These are phyloP conservation scores for Salvia hispanica DNA, from an alignment of 257 asterid genomes.

Conservation along the genomic window DNA sequence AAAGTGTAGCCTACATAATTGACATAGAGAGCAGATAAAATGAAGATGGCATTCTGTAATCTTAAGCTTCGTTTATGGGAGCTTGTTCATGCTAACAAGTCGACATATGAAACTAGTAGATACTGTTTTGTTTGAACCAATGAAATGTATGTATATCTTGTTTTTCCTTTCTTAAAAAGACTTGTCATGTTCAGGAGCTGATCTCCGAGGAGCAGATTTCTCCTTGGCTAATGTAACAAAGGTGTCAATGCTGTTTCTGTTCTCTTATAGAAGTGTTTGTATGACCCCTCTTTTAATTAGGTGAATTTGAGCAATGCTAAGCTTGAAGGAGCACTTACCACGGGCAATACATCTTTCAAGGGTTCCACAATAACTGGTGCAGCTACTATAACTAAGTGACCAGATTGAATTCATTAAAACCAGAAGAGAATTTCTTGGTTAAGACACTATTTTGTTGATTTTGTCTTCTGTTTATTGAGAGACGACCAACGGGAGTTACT, in stretches of 20 bases:
- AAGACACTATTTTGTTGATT: not conserved
- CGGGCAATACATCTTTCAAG: slow-evolving; percentile 91
- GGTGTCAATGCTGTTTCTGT: slow-evolving; percentile 44
- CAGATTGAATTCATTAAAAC: too few relatives aligned
- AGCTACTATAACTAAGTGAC: slow-evolving; percentile 51
- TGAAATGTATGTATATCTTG: not conserved
- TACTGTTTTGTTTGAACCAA: slow-evolving; percentile 8
- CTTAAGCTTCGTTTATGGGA: not conserved
- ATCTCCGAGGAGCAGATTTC: slow-evolving; percentile 96
- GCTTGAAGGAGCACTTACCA: slow-evolving; percentile 90
- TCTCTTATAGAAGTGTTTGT: not conserved
- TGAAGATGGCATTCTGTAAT: not conserved
- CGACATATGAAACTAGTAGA: not conserved
- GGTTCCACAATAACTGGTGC: slow-evolving; percentile 89
- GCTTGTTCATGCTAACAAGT: not conserved
- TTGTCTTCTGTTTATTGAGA: slow-evolving; percentile 63
- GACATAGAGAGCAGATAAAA: not conserved
- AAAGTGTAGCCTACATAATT: not conserved
- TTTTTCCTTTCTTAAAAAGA: not conserved
- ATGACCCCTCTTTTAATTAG: slow-evolving; percentile 37
- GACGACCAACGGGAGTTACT: slow-evolving; percentile 91
- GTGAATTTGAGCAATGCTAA: slow-evolving; percentile 87
- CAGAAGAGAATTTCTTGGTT: not conserved
- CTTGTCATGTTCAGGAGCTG: slow-evolving; percentile 63
- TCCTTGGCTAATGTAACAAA: slow-evolving; percentile 88